Evolutionary conservation across 371 early-diverging fungal genomes (phyloP).

Genomic region (Quaeritorhiza haematococci): DNA sequence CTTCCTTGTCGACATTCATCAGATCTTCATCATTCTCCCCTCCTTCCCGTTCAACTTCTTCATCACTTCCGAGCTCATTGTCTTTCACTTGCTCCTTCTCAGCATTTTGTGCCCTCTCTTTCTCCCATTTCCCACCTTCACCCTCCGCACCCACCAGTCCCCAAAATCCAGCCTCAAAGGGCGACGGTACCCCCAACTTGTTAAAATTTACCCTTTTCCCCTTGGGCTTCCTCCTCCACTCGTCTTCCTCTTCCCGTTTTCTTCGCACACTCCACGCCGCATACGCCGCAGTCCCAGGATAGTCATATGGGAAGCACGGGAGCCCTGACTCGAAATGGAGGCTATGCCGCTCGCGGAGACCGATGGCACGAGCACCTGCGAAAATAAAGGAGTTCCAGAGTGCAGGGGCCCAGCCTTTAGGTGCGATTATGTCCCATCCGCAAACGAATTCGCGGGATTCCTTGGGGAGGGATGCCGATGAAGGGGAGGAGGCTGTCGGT

Average conservation of each 20-base stretch:
- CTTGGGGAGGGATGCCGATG: neutral
- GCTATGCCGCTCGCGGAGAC: slow-evolving; percentile 45
- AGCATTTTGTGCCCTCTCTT: neutral
- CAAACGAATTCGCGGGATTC: slow-evolving; percentile 42
- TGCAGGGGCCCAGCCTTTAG: slow-evolving; percentile 73
- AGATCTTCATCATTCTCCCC: neutral
- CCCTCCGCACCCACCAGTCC: slow-evolving; percentile 14
- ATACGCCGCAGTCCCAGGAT: slow-evolving; percentile 56
- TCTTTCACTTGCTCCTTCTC: too few relatives aligned
- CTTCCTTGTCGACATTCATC: neutral
- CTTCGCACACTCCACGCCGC: slow-evolving; percentile 28
- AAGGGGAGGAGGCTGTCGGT: slow-evolving; percentile 1
- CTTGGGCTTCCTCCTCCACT: slow-evolving; percentile 57
- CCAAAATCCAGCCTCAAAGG: slow-evolving; percentile 59
- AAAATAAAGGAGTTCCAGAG: slow-evolving; percentile 87
- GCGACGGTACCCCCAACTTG: slow-evolving; percentile 54
- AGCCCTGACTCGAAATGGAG: slow-evolving; percentile 49
- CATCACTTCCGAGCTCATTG: neutral
- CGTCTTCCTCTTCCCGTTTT: slow-evolving; percentile 27
- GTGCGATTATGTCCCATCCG: slow-evolving; percentile 83
- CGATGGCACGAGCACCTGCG: slow-evolving; percentile 77
- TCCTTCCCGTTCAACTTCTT: neutral
- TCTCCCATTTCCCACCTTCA: slow-evolving; percentile 5
- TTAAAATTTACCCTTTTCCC: slow-evolving; percentile 68
- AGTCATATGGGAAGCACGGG: slow-evolving; percentile 56